phyloP scores from a whole-genome alignment of 2,329 filamentous ascomycete species.

The Thelonectria blattea region DNA sequence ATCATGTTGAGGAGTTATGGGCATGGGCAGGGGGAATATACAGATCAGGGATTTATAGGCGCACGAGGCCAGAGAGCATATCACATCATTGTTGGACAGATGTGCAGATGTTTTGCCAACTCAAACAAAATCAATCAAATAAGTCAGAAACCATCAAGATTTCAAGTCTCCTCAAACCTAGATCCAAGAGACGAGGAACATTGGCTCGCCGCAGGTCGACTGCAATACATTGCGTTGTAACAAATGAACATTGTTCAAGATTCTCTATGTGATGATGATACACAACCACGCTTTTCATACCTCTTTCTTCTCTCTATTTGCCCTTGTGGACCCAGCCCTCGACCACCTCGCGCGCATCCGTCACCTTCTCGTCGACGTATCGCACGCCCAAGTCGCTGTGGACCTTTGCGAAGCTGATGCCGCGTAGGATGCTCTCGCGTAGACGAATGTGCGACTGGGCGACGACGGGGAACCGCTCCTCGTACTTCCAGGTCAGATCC shows the following conservation, averaged over 20 bases:
- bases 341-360: slow-evolving; percentile 74
- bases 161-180: not conserved
- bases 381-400: slow-evolving; percentile 73
- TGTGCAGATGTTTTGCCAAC: not conserved
- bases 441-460: slow-evolving; percentile 80
- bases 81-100: slow-evolving; percentile 5
- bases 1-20: slow-evolving; percentile 32
- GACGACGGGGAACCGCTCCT: slow-evolving; percentile 84
- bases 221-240: slow-evolving; percentile 19
- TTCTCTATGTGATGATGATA: slow-evolving; percentile 48
- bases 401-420: slow-evolving; percentile 74
- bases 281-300: slow-evolving; percentile 42
- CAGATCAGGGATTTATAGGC: slow-evolving; percentile 4
- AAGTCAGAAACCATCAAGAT: not conserved
- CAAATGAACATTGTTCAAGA: slow-evolving; percentile 42
- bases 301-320: slow-evolving; percentile 56
- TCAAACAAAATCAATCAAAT: not conserved
- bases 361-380: slow-evolving; percentile 83
- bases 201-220: not conserved
- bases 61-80: not conserved
- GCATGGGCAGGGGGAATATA: slow-evolving; percentile 6
- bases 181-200: not conserved
- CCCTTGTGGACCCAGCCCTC: slow-evolving; percentile 94
- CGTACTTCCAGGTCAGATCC: slow-evolving; percentile 88
- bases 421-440: slow-evolving; percentile 71